Conservation (phyloP, 345 rosid genomes). For the Melaleuca quinquenervia region DNA sequence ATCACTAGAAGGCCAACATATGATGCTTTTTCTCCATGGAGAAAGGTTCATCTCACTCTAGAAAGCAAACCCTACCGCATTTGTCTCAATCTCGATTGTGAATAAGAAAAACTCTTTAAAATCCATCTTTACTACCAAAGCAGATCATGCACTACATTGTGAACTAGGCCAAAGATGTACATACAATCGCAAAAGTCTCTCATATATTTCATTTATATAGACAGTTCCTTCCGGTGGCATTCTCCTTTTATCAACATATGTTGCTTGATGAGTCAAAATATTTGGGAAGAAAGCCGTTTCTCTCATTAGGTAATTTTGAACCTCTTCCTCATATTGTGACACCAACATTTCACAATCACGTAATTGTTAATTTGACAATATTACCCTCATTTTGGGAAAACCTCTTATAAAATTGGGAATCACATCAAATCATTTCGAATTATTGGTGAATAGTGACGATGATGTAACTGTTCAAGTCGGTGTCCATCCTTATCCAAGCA, state of each 20-base stretch:
- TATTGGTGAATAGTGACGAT: neutral
- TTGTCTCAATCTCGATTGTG: no score
- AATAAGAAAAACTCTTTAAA: no score
- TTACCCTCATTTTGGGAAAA: neutral
- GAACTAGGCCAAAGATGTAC: neutral
- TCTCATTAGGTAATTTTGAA: neutral
- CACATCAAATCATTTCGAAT: accelerated
- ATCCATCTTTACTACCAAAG: no score
- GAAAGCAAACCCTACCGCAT: no score
- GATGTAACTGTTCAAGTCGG: neutral
- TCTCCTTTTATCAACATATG: neutral
- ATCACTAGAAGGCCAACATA: no score
- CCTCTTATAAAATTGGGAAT: neutral
- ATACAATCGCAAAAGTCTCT: no score
- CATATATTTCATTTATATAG: neutral
- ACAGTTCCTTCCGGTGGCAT: neutral
- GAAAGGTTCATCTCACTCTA: no score
- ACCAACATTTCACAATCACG: neutral
- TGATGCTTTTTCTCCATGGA: no score
- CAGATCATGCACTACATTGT: no score
- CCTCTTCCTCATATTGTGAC: neutral
- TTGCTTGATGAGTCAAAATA: neutral
- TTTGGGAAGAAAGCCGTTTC: neutral
- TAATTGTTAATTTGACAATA: neutral
- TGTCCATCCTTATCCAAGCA: neutral